These are phyloP conservation scores for Solanum chmielewskii DNA, from an alignment of 257 asterid genomes.

Conservation along the genomic window DNA sequence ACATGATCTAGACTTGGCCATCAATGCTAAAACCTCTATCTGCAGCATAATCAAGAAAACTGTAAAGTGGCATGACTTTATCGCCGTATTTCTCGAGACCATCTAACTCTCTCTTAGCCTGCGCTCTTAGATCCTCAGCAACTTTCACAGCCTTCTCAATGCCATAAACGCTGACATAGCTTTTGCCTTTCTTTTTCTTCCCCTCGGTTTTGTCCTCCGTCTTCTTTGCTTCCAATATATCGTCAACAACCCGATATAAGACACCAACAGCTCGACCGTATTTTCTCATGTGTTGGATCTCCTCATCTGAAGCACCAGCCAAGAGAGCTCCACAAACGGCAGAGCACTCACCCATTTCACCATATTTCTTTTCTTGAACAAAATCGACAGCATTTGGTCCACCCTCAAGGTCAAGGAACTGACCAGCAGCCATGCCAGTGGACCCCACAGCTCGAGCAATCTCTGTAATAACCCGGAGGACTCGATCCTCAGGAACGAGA, in stretches of 20 bases:
- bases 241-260: constrained; percentile 55
- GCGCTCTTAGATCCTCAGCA: constrained; percentile 68
- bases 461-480: constrained; percentile 70
- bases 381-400: constrained; percentile 64
- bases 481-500: constrained; percentile 61
- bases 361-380: constrained; percentile 76
- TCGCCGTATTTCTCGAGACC: constrained; percentile 73
- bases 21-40: constrained; percentile 59
- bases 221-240: constrained; percentile 43
- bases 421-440: constrained; percentile 97
- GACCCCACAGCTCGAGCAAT: constrained; percentile 96
- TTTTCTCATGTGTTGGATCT: constrained; percentile 44
- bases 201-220: constrained; percentile 2
- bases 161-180: constrained; percentile 73
- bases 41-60: constrained; percentile 91
- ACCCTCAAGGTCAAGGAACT: constrained; percentile 75
- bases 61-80: constrained; percentile 52
- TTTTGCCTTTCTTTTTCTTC: constrained; percentile 37
- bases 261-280: constrained; percentile 54
- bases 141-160: constrained; percentile 77
- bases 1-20: background rate
- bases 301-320: constrained; percentile 90
- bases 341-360: constrained; percentile 94
- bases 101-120: constrained; percentile 66
- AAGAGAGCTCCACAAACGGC: constrained; percentile 88